Evolutionary conservation across 805 yeast species (phyloP).

Genomic region (Starmerella floris): DNA sequence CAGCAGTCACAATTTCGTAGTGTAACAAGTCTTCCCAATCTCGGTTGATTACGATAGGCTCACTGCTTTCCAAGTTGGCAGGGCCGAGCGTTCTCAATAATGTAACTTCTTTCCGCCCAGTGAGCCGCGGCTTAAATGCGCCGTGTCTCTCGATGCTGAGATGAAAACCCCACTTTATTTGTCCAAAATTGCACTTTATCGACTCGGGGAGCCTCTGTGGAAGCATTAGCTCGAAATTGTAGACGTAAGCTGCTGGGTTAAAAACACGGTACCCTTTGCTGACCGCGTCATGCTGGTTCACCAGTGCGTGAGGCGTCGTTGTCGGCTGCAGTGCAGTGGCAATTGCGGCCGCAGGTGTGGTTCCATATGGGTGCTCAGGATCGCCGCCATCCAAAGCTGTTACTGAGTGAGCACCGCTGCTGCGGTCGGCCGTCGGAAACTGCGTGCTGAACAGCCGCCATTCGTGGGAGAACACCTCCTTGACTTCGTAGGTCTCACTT

Average conservation of each 20-base stretch:
- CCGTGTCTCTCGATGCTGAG: conserved; percentile 66
- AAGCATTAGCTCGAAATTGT: conserved; percentile 80
- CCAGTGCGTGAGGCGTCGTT: conserved; percentile 12
- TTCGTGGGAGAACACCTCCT: conserved; percentile 57
- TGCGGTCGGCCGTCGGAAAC: conserved; percentile 27
- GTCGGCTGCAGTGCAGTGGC: conserved; percentile 1
- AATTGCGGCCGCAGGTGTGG: conserved; percentile 1
- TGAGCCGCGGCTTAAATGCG: conserved; percentile 66
- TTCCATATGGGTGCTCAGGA: conserved; percentile 3
- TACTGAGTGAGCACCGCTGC: conserved; percentile 36
- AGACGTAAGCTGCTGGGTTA: conserved; percentile 79
- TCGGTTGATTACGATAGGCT: conserved; percentile 78
- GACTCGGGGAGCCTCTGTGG: conserved; percentile 76
- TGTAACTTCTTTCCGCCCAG: conserved; percentile 48
- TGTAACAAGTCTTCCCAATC: conserved; percentile 90
- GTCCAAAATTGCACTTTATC: conserved; percentile 64
- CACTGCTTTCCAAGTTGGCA: conserved; percentile 71
- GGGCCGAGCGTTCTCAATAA: conserved; percentile 68
- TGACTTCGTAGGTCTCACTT: conserved; percentile 48
- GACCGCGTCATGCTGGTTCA: conserved; percentile 19
- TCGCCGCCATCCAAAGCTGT: conserved; percentile 17
- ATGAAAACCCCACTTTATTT: conserved; percentile 55
- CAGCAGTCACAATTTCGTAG: conserved; percentile 82
- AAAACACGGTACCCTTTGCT: conserved; percentile 38
- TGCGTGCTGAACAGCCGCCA: conserved; percentile 70